Percentiles rank a stretch among this genome's conserved stretches.
Conservation (phyloP, 2,329 filamentous ascomycete species). For the Sporothrix humicola region DNA sequence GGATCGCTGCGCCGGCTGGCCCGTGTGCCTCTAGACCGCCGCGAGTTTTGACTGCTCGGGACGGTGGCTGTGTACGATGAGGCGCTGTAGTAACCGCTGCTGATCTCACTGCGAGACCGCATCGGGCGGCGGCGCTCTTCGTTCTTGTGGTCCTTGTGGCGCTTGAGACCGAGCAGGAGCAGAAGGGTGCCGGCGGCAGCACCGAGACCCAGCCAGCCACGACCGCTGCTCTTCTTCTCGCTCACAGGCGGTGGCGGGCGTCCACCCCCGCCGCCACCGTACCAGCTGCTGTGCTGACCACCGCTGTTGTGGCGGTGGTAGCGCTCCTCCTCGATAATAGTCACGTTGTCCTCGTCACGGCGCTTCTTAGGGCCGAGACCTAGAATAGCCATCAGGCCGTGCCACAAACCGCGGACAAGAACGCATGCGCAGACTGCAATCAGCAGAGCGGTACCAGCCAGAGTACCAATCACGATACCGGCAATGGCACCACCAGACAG, state of each 20-base stretch:
- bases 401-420: conserved; percentile 67
- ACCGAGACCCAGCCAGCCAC: conserved; percentile 60
- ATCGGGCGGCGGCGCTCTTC: conserved; percentile 50
- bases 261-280: conserved; percentile 45
- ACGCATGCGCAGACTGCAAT: conserved; percentile 77
- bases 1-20: conserved; percentile 41
- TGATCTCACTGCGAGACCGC: conserved; percentile 52
- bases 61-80: conserved; percentile 57
- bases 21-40: conserved; percentile 38
- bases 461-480: conserved; percentile 77
- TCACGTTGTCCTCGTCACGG: conserved; percentile 57
- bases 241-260: conserved; percentile 47
- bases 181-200: conserved; percentile 58
- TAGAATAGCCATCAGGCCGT: conserved; percentile 63
- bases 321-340: conserved; percentile 61
- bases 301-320: conserved; percentile 57
- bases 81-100: conserved; percentile 61
- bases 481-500: conserved; percentile 77
- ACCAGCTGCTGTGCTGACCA: conserved; percentile 63
- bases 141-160: conserved; percentile 56
- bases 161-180: conserved; percentile 59
- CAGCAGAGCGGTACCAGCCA: conserved; percentile 70
- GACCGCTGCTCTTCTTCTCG: conserved; percentile 58
- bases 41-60: conserved; percentile 45
- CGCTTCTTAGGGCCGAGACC: conserved; percentile 57